A percentile compares a stretch with the other conserved stretches of the same genome.
Evolutionary conservation across 73 alveolate species (phyloP).

Genomic region (Tetrahymena malaccensis): DNA sequence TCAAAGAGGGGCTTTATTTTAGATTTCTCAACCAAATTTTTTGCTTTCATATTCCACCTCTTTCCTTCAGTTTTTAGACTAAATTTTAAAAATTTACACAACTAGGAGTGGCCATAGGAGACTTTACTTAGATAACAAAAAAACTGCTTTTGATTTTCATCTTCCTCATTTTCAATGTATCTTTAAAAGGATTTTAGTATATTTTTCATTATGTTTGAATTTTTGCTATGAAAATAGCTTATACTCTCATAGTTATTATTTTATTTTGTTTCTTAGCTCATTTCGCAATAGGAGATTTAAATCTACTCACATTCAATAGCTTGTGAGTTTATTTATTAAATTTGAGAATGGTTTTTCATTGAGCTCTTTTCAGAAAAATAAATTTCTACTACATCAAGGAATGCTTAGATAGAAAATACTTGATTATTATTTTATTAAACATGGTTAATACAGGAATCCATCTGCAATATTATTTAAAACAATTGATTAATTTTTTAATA

Average conservation of each 20-base stretch:
- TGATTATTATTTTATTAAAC: too few relatives aligned
- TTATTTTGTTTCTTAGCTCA: too few relatives aligned
- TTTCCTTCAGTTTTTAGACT: background rate
- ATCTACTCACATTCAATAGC: background rate
- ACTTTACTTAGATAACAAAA: background rate
- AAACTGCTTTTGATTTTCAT: background rate
- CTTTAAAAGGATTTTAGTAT: background rate
- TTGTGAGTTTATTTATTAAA: too few relatives aligned
- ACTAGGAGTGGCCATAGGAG: background rate
- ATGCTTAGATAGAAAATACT: background rate
- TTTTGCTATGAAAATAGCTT: background rate
- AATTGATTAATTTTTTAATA: too few relatives aligned
- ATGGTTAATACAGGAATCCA: too few relatives aligned
- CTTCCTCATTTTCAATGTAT: background rate
- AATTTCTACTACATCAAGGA: background rate
- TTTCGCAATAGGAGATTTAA: background rate
- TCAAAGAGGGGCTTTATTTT: background rate
- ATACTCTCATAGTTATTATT: too few relatives aligned
- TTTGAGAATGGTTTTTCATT: too few relatives aligned
- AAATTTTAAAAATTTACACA: background rate
- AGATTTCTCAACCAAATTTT: background rate
- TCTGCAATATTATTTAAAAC: too few relatives aligned
- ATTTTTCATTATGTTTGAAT: background rate
- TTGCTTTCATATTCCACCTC: background rate
- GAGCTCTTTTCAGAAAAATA: background rate